Evolutionary conservation across 352 stramenopile species (phyloP), one percentile per base, ranked within the genome.

Genomic region (Phytophthora fragariae): DNA sequence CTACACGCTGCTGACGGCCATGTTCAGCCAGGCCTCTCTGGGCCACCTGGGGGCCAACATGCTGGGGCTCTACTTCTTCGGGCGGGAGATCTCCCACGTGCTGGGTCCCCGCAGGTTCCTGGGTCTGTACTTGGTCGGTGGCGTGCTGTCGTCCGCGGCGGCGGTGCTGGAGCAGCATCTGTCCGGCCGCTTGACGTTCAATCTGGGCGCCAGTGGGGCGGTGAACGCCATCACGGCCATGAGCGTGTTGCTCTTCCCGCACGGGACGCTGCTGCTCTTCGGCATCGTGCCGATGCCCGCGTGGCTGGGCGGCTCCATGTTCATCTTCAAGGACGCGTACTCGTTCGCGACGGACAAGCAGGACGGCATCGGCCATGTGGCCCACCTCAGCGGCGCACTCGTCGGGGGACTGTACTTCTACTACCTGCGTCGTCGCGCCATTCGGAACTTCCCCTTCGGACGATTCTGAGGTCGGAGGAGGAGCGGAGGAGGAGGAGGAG

Each of bases 201-300:
- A 92, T 41, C 67, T 94, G 29, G 89, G 89, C 11, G 87, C 87
- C 1, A 94, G 85, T 57, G 86, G 86, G n/a, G 87, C 86, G 3
- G 86, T 96, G 21, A 96, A 94, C 72, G 85, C 80, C 29, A 90
- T 96, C 63, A 94, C 85, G 47, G 80, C 87, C 29, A 76, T 94
- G 60, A 92, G 75, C 62, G 86, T 93, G 21, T 67, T 93, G 57
- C 62, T 92, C 2, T 92, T 85, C 61, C 89, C 89, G 52, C 85
- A 89, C 62, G 82, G 78, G 39, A 96, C 85, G 57, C 70, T 94
- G 57, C 72, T 91, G 29, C 85, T 96, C 63, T 95, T 96, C 52
- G 84, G 84, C 33, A 85, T 94, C 33, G 21, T 96, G 9, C 88
- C 89, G 7, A 80, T 96, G 63, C 89, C 89, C 2, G 88, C 86